Base-by-base conservation (phyloP, 495 filamentous ascomycete genomes). In the Podospora anserina region DNA sequence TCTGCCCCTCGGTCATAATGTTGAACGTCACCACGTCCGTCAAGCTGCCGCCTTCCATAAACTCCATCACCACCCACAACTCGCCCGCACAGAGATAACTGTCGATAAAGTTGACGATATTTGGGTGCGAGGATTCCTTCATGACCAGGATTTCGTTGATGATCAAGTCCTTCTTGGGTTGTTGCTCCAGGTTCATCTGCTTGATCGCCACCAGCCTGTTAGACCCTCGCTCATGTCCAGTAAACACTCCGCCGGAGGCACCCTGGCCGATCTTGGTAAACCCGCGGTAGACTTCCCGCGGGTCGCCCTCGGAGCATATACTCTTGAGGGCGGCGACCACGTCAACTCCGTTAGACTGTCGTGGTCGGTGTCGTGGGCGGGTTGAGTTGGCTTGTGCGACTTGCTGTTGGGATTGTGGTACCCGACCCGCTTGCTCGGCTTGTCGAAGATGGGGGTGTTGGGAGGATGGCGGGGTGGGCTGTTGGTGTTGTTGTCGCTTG, bases 101-200 rank as follows among this genome's bases (percentile, higher is more conserved):
- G 82, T 97, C 95, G 81, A 97, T 91, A 80, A 97, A 99, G 77
- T 99, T 99, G 78, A 99, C 95, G 76, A 99, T 97, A 75, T 99
- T 99, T 78, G 91, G 93, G 78, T 99, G 95, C 64, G 92, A 94
- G 82, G 93, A 97, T 74, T 97, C 95, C 81, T 97, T 97, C 95
- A 99, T 99, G 32, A 99, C 95, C 44, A 99, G 79, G 68, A 99
- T 99, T 75, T 99, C 95, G 77, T 99, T 98, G 80, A 99, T 97
- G 71, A 99, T 99, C 7, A 97, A 83, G 74, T 99, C 95, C 78
- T 99, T 99, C 86, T 98, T 99, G 5, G 95, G 95, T 71, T 99
- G 95, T 77, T 98, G 89, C 76, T 97, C 95, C 62, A 99, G 82
- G 70, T 99, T 98, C 95, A 99, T 99, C 83, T 99, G 95, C 79